These are phyloP conservation scores for Jackrogersella minutella DNA, from an alignment of 495 filamentous ascomycete species.

Conservation along the genomic window DNA sequence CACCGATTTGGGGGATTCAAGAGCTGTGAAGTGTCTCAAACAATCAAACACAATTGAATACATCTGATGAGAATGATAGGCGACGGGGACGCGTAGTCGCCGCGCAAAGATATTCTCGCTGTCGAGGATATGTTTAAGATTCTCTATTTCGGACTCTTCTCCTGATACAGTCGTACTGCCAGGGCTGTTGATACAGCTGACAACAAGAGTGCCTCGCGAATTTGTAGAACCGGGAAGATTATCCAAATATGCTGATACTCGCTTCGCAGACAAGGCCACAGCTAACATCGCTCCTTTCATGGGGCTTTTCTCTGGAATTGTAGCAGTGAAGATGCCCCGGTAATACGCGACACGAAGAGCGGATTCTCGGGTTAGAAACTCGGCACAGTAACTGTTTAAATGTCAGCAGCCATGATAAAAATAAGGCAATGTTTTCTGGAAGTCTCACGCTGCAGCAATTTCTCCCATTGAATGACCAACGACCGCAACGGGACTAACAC, in stretches of 20 bases:
- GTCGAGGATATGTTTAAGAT: slow-evolving; percentile 37
- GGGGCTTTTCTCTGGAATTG: not conserved
- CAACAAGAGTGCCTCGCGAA: not conserved
- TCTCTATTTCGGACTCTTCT: slow-evolving; percentile 40
- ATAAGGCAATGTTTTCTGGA: not conserved
- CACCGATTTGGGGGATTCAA: too few relatives aligned
- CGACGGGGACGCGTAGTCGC: slow-evolving; percentile 43
- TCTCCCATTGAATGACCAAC: slow-evolving; percentile 69
- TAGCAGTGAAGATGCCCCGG: not conserved
- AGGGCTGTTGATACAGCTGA: slow-evolving; percentile 59
- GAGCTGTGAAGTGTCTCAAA: too few relatives aligned
- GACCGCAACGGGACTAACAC: slow-evolving; percentile 52
- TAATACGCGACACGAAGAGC: not conserved
- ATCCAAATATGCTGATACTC: not conserved
- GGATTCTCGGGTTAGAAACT: not conserved
- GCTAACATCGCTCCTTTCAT: not conserved
- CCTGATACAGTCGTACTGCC: slow-evolving; percentile 53
- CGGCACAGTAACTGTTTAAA: slow-evolving; percentile 12
- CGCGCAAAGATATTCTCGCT: slow-evolving; percentile 49
- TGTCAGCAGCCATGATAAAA: not conserved
- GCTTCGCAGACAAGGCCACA: slow-evolving; percentile 33
- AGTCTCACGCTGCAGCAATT: slow-evolving; percentile 51
- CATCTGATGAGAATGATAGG: slow-evolving; percentile 55
- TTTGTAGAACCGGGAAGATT: slow-evolving; percentile 8
- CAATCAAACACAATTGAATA: not conserved